A percentile compares a stretch with the other conserved stretches of the same genome.
phyloP scores from a whole-genome alignment of 2,329 filamentous ascomycete species.

The Monosporascus sp. region DNA sequence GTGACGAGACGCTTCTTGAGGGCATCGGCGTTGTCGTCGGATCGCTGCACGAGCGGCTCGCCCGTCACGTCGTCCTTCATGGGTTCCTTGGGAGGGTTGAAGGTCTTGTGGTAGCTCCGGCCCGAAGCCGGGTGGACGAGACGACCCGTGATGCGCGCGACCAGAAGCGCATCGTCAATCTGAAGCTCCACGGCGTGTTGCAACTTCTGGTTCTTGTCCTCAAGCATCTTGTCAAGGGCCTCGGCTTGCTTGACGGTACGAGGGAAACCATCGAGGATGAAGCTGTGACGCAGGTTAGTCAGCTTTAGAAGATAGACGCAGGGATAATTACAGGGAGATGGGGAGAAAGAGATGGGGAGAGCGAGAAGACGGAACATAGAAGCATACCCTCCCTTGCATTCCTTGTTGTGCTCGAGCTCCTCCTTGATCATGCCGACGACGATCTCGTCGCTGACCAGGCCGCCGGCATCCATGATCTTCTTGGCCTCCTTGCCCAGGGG shows the following conservation, averaged over 20 bases:
- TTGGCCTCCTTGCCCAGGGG: slow-evolving; percentile 90
- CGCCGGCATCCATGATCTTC: slow-evolving; percentile 99
- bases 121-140: slow-evolving; percentile 93
- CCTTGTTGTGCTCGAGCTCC: slow-evolving; percentile 87
- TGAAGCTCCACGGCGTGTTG: slow-evolving; percentile 95
- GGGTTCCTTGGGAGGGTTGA: slow-evolving; percentile 90
- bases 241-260: slow-evolving; percentile 94
- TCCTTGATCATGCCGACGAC: slow-evolving; percentile 99
- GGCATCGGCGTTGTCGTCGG: slow-evolving; percentile 93
- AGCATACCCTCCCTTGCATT: slow-evolving; percentile 92
- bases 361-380: slow-evolving; percentile 6
- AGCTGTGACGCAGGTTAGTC: slow-evolving; percentile 49
- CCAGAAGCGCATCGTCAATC: slow-evolving; percentile 90
- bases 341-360: too few relatives aligned
- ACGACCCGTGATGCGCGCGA: slow-evolving; percentile 93
- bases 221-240: slow-evolving; percentile 89
- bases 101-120: slow-evolving; percentile 95
- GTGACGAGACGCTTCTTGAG: slow-evolving; percentile 91
- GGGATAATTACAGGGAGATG: too few relatives aligned
- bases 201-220: slow-evolving; percentile 70
- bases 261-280: slow-evolving; percentile 98
- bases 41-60: slow-evolving; percentile 92
- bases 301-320: slow-evolving; percentile 5
- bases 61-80: slow-evolving; percentile 98
- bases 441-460: slow-evolving; percentile 96